These are phyloP conservation scores for Lichenothelia convexa DNA, from an alignment of 495 filamentous ascomycete species.

Conservation along the genomic window DNA sequence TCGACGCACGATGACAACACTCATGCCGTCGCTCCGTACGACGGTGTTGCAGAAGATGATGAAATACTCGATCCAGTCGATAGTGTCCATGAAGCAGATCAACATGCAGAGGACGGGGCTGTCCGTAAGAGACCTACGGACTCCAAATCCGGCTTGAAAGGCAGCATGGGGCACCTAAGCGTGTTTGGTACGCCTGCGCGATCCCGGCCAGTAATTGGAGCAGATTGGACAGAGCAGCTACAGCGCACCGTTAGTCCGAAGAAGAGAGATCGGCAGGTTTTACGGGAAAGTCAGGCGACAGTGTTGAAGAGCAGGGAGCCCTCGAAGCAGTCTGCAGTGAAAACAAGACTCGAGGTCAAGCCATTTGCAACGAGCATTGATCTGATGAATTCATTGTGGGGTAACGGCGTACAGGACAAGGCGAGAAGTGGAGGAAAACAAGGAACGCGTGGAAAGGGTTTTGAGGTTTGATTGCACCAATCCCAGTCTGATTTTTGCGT, in stretches of 20 bases:
- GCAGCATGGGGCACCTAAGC: slow-evolving; percentile 7
- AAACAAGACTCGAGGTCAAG: slow-evolving; percentile 25
- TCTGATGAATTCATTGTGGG: slow-evolving; percentile 80
- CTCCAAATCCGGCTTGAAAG: slow-evolving; percentile 30
- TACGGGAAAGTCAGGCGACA: slow-evolving; percentile 39
- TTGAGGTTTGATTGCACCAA: slow-evolving; percentile 52
- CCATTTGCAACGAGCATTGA: slow-evolving; percentile 67
- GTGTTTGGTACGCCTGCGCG: slow-evolving; percentile 18
- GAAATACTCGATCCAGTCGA: no score
- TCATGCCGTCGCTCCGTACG: background rate
- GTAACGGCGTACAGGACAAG: slow-evolving; percentile 32
- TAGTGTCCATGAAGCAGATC: no score
- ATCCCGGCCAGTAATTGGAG: slow-evolving; percentile 28
- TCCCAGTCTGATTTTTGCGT: slow-evolving; percentile 15
- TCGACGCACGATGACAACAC: background rate
- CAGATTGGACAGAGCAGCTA: slow-evolving; percentile 80
- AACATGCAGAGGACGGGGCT: slow-evolving; percentile 62
- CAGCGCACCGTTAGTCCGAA: slow-evolving; percentile 80
- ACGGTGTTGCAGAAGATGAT: background rate
- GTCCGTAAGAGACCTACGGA: slow-evolving; percentile 3
- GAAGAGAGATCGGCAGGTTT: slow-evolving; percentile 58
- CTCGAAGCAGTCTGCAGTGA: slow-evolving; percentile 21
- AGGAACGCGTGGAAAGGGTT: slow-evolving; percentile 35
- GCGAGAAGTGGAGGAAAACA: slow-evolving; percentile 25
- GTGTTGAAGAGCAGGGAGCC: slow-evolving; percentile 28